Evolutionary conservation across 352 stramenopile species (phyloP), one percentile per base, ranked within the genome.

Genomic region (Phytophthora brassicae): DNA sequence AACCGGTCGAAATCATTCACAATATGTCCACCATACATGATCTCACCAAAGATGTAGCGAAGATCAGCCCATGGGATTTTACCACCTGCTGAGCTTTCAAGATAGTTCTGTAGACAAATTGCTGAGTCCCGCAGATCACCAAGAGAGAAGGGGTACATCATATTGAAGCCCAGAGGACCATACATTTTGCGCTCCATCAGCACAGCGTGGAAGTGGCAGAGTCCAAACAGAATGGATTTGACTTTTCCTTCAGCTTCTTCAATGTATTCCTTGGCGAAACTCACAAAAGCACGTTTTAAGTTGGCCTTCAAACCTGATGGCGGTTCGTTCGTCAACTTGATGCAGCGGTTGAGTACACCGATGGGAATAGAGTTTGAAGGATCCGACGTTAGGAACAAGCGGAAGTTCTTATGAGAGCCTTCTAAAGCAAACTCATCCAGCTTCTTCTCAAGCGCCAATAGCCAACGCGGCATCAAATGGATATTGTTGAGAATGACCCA

Each of bases 401-500:
- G 81, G 65, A 98, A 98, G 60, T 97, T 91, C 64, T 97, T 92
- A 71, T 98, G 94, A 51, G 89, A 97, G 3, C 86, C 90, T 69
- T 97, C 89, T 13, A 95, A 67, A 14, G 86, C 90, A 60, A 99
- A 99, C 64, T 98, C 93, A 51, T 99, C 96, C 22, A 99, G 81
- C 56, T 98, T 98, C 65, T 99, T 99, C 78, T 99, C 96, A 4
- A 99, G 91, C 54, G 96, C 88, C 36, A 97, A 74, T 28, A 98
- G 76, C 96, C 95, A 99, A 13, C 90, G 89, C 7, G 95, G 94
- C 96, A 99, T 99, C 41, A 99, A 73, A 63, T 99, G 96, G 47
- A 99, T 97, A 69, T 99, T 99, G 72, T 98, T 98, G 31, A 99
- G 80, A 55, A 99, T 98, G 8, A 99, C 96, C 96, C 96, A 99